Base-by-base conservation (phyloP, 768 basidiomycete genomes). In the Pluteus cervinus region DNA sequence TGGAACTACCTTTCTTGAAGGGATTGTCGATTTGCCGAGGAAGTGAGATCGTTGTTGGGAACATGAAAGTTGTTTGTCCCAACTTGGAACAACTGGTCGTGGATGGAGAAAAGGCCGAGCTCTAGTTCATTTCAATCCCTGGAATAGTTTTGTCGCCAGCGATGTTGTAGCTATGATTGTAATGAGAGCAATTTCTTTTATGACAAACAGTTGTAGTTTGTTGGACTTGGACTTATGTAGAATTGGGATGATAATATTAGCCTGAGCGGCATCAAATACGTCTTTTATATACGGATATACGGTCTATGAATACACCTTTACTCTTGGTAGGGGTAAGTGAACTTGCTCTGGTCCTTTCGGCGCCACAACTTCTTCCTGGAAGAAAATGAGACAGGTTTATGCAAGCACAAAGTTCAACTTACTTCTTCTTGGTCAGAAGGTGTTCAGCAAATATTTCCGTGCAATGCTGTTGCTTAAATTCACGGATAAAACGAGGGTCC, bases 401-500 rank as follows among this genome's bases (percentile, higher is more conserved):
- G 12, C 7, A 34, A 24, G 17, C 29, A 28, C 11, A 28, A 33
- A 1, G 5, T 3, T 25, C 9, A 23, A 70, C 88, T 24, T 48
- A 94, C 93, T 94, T 97, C 62, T 83, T 88, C 69, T 93, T 94
- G 7, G 83, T 89, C 0, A 78, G 68, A 0, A 80, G 35, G 52
- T 98, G 82, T 54, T 94, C 90, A 1, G 67, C 88, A 55, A 82
- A 96, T 3, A 92, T 77, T 52, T 97, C 92, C 5, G 84, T 51
- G 49, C 87, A 89, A 50, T 94, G 47, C 51, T 89, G 73, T 3
- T 72, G 59, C 62, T 93, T 98, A 72, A 94, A 98, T 51, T 85
- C 79, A 21, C 91, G 82, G 49, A 97, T 92, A 62, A 94, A 98
- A 1, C 86, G 81, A 17, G 94, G 94, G 54, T 98, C 94, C 92